A percentile compares a stretch with the other conserved stretches of the same genome.
Evolutionary conservation across 192 early-diverging fungal genomes (phyloP).

Genomic region (Entrophospora sp.): DNA sequence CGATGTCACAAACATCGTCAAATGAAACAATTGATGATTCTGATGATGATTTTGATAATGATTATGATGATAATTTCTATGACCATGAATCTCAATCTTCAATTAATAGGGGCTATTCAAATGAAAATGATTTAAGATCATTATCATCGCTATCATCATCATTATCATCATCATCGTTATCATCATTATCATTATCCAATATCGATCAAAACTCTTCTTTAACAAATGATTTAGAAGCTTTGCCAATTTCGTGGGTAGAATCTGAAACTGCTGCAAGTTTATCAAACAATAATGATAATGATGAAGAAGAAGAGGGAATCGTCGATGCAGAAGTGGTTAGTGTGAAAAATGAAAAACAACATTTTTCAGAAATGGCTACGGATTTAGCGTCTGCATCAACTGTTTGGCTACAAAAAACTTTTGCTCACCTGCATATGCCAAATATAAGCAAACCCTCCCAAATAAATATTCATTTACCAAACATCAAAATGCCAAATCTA

Average conservation of each 20-base stretch:
- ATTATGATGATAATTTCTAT: no score
- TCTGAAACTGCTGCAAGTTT: background rate
- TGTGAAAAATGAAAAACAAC: slow-evolving; percentile 10
- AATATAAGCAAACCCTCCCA: slow-evolving; percentile 16
- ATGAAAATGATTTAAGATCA: no score
- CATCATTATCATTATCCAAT: no score
- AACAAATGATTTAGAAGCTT: no score
- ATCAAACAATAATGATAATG: background rate
- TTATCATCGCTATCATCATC: no score
- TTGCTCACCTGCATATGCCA: slow-evolving; percentile 32
- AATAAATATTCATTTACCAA: slow-evolving; percentile 13
- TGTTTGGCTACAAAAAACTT: slow-evolving; percentile 37
- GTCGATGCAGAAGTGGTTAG: slow-evolving; percentile 6
- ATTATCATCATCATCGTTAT: no score
- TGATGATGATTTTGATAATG: slow-evolving; percentile 24
- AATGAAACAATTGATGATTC: background rate
- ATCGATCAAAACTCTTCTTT: no score
- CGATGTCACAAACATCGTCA: slow-evolving; percentile 13
- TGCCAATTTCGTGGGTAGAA: slow-evolving; percentile 19
- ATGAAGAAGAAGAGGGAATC: slow-evolving; percentile 16
- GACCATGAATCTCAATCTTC: no score
- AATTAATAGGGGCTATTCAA: no score
- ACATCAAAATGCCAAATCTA: slow-evolving; percentile 21
- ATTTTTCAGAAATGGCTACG: slow-evolving; percentile 25
- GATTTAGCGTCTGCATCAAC: slow-evolving; percentile 23